phyloP scores from a whole-genome alignment of 2,329 filamentous ascomycete genomes.

The Pleurostoma richardsiae region DNA sequence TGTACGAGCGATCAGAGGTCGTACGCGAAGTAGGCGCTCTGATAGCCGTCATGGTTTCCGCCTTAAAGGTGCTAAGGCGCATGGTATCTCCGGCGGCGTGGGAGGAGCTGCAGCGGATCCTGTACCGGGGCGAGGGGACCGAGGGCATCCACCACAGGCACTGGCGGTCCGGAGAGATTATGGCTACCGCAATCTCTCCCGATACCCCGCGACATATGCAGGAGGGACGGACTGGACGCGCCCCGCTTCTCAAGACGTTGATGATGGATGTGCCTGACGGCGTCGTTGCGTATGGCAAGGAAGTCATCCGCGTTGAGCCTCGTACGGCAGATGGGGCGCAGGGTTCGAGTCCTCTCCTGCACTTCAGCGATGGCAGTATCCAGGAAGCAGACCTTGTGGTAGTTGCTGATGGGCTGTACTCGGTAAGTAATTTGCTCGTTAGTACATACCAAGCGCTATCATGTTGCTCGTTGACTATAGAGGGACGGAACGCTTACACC shows the following conservation, averaged over 20 bases:
- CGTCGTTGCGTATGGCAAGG: slow-evolving; percentile 1
- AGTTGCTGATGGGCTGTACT: slow-evolving; percentile 7
- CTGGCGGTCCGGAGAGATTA: slow-evolving; percentile 6
- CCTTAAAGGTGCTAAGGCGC: slow-evolving; percentile 3
- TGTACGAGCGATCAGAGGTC: slow-evolving; percentile 1
- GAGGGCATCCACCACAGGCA: slow-evolving; percentile 5
- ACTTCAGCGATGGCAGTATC: slow-evolving; percentile 1
- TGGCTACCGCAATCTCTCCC: slow-evolving; percentile 4
- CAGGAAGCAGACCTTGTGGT: slow-evolving; percentile 4
- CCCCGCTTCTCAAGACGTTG: slow-evolving; percentile 3
- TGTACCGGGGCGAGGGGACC: slow-evolving; percentile 4
- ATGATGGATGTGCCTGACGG: slow-evolving; percentile 6
- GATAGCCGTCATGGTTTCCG: slow-evolving; percentile 6
- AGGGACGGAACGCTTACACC: not conserved
- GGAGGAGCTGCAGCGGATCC: slow-evolving; percentile 2
- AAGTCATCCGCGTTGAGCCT: slow-evolving; percentile 1
- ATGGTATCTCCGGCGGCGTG: slow-evolving; percentile 4
- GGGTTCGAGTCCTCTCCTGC: not conserved
- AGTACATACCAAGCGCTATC: no score
- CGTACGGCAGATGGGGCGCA: not conserved
- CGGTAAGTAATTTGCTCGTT: not conserved
- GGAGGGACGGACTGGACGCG: slow-evolving; percentile 3
- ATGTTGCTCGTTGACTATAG: not conserved
- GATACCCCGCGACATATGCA: slow-evolving; percentile 7
- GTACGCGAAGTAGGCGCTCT: slow-evolving; percentile 5